Evolutionary conservation across 2,329 filamentous ascomycete species (phyloP), one percentile per base, ranked within the genome.

Genomic region (Diaporthe ilicicola): DNA sequence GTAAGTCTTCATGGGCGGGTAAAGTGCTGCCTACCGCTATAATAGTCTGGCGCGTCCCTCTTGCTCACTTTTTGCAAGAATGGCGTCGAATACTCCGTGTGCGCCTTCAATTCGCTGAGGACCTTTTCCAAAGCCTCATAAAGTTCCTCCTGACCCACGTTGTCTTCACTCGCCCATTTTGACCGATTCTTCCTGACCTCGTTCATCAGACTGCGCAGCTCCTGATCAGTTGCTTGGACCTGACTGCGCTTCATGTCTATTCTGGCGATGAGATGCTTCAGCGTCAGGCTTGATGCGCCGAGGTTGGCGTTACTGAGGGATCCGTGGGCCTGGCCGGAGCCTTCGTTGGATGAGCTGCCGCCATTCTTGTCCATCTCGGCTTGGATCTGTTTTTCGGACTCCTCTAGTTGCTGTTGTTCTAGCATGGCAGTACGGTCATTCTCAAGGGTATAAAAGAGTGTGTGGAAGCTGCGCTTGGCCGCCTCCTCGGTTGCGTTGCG

Each of bases 131-230:
- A 87, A 13, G 96, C 94, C 83, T 99, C 96, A 79, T 99, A 99
- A 7, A 99, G 87, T 82, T 99, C 96, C 81, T 99, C 96, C 82
- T 99, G 96, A 72, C 96, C 95, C 73, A 99, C 92, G 76, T 97
- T 96, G 76, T 99, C 96, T 81, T 98, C 96, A 80, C 93, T 98
- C 4, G 96, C 95, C 96, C 96, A 99, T 83, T 99, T 99, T 82
- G 95, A 98, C 77, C 96, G 89, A 76, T 98, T 98, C 82, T 98
- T 99, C 74, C 96, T 90, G 22, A 99, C 96, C 81, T 99, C 96
- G 77, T 96, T 98, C 89, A 99, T 97, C 71, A 99, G 84, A 62
- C 92, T 94, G 72, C 96, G 91, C 72, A 99, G 86, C 79, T 99
- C 95, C 29, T 94, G 93, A 83, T 99, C 96, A 1, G 95, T 97